Percentiles rank a stretch among this genome's conserved stretches.
Evolutionary conservation across 768 basidiomycete genomes (phyloP).

Genomic region (Leucogyrophana mollusca): DNA sequence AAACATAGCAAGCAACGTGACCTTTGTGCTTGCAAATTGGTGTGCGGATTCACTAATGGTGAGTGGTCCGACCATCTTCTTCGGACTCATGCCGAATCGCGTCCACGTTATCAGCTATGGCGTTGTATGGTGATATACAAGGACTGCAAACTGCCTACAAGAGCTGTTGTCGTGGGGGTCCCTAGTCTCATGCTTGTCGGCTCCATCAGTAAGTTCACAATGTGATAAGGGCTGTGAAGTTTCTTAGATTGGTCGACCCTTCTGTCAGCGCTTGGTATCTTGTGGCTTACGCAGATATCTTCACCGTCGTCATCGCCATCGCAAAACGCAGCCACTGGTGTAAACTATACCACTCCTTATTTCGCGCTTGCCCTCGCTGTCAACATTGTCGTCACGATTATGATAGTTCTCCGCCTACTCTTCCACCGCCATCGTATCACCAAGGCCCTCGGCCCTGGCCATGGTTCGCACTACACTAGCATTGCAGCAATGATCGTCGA

Average conservation of each 20-base stretch:
- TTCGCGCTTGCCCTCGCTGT: constrained; percentile 30
- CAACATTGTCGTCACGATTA: constrained; percentile 28
- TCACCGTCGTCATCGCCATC: constrained; percentile 39
- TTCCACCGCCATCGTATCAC: constrained; percentile 30
- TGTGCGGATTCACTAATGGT: constrained; percentile 30
- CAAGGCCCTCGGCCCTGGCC: constrained; percentile 29
- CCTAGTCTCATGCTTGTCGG: constrained; percentile 36
- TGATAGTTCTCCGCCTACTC: constrained; percentile 31
- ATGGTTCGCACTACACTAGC: constrained; percentile 36
- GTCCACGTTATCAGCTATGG: constrained; percentile 37
- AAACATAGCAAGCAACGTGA: constrained; percentile 15
- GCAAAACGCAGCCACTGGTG: constrained; percentile 32
- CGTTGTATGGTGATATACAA: constrained; percentile 48
- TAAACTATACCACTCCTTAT: constrained; percentile 32
- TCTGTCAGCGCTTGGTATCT: constrained; percentile 36
- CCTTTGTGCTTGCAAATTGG: constrained; percentile 31
- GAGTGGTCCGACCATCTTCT: not conserved
- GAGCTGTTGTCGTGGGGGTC: constrained; percentile 31
- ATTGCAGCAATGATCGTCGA: constrained; percentile 40
- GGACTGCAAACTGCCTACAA: constrained; percentile 29
- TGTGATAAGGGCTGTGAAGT: no score
- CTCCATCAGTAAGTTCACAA: constrained; percentile 37
- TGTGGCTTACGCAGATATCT: constrained; percentile 43
- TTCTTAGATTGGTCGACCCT: not conserved
- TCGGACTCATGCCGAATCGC: not conserved